These are phyloP conservation scores for Kwoniella mangroviensis DNA, from an alignment of 768 basidiomycete genomes.

Conservation along the genomic window DNA sequence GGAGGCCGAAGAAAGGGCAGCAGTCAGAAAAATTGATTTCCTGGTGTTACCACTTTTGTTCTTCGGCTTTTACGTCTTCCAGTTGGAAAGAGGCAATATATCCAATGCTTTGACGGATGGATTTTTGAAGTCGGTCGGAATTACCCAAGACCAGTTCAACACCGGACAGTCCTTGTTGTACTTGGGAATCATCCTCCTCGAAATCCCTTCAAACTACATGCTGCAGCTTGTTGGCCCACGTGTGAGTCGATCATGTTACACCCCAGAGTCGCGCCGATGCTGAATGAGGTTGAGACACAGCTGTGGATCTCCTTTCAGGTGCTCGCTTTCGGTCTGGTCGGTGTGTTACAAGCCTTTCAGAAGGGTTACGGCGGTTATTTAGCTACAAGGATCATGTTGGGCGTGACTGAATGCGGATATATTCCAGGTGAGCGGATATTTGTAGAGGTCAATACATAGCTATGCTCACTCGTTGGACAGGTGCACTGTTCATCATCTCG, in stretches of 20 bases:
- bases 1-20: slow-evolving; percentile 23
- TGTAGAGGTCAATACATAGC: background rate
- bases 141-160: slow-evolving; percentile 54
- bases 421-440: slow-evolving; percentile 40
- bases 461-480: slow-evolving; percentile 3
- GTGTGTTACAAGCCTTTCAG: slow-evolving; percentile 49
- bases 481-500: slow-evolving; percentile 37
- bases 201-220: slow-evolving; percentile 52
- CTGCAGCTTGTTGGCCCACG: slow-evolving; percentile 41
- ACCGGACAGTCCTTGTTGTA: slow-evolving; percentile 49
- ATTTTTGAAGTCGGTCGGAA: slow-evolving; percentile 48
- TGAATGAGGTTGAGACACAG: slow-evolving; percentile 7
- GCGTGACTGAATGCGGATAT: slow-evolving; percentile 47
- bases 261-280: too few species aligned
- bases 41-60: slow-evolving; percentile 43
- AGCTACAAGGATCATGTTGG: slow-evolving; percentile 46
- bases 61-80: slow-evolving; percentile 49
- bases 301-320: slow-evolving; percentile 53
- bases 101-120: slow-evolving; percentile 50
- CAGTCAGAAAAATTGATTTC: slow-evolving; percentile 34
- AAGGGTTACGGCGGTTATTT: slow-evolving; percentile 42
- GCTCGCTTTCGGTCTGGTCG: slow-evolving; percentile 50
- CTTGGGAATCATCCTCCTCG: slow-evolving; percentile 53
- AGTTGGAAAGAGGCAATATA: slow-evolving; percentile 48
- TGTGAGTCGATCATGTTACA: slow-evolving; percentile 14